Conservation (phyloP, 495 filamentous ascomycete genomes). For the Penicillium coffeae region DNA sequence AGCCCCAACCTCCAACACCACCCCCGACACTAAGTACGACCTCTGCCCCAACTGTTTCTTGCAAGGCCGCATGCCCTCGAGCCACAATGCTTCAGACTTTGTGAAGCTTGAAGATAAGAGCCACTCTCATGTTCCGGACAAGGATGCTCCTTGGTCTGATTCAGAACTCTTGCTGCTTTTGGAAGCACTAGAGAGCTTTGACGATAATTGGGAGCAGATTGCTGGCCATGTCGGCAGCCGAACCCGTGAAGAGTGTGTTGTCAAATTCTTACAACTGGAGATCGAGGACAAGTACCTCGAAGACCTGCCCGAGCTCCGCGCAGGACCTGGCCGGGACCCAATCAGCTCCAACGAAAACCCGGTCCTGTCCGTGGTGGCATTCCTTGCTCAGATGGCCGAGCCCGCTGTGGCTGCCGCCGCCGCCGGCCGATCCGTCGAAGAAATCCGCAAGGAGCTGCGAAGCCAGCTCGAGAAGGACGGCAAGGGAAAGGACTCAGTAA, state of each 20-base stretch:
- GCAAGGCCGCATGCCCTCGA: constrained; percentile 72
- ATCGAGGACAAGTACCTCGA: constrained; percentile 89
- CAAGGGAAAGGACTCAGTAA: constrained; percentile 56
- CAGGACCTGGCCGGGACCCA: constrained; percentile 71
- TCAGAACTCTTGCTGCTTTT: constrained; percentile 79
- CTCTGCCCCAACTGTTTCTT: constrained; percentile 87
- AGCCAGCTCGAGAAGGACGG: constrained; percentile 65
- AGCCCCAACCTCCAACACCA: constrained; percentile 48
- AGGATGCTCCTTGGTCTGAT: constrained; percentile 85
- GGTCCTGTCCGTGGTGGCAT: constrained; percentile 89
- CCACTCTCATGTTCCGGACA: constrained; percentile 69
- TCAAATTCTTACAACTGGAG: constrained; percentile 89
- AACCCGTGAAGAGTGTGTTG: constrained; percentile 92
- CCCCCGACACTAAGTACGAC: constrained; percentile 68
- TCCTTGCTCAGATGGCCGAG: constrained; percentile 83
- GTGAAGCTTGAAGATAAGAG: constrained; percentile 82
- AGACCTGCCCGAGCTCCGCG: constrained; percentile 62
- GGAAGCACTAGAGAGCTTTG: constrained; percentile 84
- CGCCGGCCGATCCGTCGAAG: constrained; percentile 76
- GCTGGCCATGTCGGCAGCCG: constrained; percentile 85
- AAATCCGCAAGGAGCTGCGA: constrained; percentile 71
- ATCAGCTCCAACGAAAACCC: constrained; percentile 91
- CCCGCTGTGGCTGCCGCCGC: constrained; percentile 85
- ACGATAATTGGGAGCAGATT: constrained; percentile 93
- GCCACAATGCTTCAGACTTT: constrained; percentile 69